A percentile compares a stretch with the other conserved stretches of the same genome.
phyloP scores from a whole-genome alignment of 306 rosid genomes.

The Quercus parvula region DNA sequence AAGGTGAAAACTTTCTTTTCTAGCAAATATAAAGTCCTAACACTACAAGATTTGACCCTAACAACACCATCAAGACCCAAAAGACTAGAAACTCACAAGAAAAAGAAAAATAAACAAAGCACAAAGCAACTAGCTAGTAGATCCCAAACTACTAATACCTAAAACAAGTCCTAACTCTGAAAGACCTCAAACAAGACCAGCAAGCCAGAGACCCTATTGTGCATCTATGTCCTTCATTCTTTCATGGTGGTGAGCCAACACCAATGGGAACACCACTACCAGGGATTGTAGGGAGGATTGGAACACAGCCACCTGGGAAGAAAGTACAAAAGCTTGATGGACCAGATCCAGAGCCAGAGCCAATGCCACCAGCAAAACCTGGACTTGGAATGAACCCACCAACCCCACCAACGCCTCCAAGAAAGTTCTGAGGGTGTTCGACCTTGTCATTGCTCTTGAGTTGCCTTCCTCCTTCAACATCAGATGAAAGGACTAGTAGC shows the following conservation, averaged over 20 bases:
- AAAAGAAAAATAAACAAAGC: background rate
- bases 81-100: background rate
- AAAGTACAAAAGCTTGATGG: background rate
- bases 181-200: background rate
- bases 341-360: background rate
- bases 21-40: too few species aligned
- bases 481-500: slow-evolving; percentile 11
- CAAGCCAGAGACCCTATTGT: too few species aligned
- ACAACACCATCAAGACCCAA: background rate
- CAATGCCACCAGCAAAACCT: background rate
- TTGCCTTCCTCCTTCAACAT: slow-evolving; percentile 23
- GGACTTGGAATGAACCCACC: background rate
- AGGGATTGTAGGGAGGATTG: background rate
- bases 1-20: too few species aligned
- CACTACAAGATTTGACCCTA: too few species aligned
- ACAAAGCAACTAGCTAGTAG: background rate
- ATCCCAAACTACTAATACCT: too few species aligned
- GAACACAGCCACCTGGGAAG: background rate
- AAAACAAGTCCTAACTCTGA: too few species aligned
- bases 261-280: background rate
- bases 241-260: background rate
- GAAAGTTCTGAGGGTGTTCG: background rate
- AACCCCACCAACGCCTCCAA: background rate
- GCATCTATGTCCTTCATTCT: background rate
- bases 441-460: background rate